Evolutionary conservation across 2,329 filamentous ascomycete species (phyloP), one percentile per base, ranked within the genome.

Genomic region (Penicillium vulpinum): DNA sequence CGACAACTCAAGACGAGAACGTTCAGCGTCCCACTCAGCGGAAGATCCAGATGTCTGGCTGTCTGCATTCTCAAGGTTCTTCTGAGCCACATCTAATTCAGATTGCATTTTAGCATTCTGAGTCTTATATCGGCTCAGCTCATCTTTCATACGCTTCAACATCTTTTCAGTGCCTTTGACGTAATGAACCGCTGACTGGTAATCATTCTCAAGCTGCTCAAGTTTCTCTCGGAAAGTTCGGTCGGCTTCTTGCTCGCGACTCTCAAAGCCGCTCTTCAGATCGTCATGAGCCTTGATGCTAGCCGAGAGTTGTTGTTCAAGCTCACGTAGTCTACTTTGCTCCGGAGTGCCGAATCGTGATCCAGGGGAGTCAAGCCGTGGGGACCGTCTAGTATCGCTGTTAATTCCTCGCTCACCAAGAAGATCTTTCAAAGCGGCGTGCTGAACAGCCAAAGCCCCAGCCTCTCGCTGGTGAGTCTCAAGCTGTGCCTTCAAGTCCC

Each of bases 111-210:
- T 89, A 18, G 82, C 80, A 69, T 97, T 97, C 59, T 94, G 89
- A 13, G 86, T 78, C 82, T 97, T 97, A 77, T 95, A 94, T 56
- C 92, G 90, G 53, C 89, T 83, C n/a, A 99, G 82, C 77, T 99
- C 94, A 69, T 97, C 92, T 79, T 97, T 97, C 83, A 99, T 93
- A 75, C 95, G 93, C 76, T 94, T 92, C 47, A 99, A 85, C 92
- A 99, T 97, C 83, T 97, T 97, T 77, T 99, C 94, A 1, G 94
- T 97, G 57, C 94, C 94, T 76, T 96, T 95, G 65, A 99, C 91
- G 70, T 99, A 99, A 75, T 97, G 94, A 48, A 97, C 92, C 16
- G 94, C 93, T 40, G 94, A 96, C 75, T 97, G 92, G 73, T 99
- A 97, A 73, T 99, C 94, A 71, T 92, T 96, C 76, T 97, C 92